phyloP scores from a whole-genome alignment of 2,329 filamentous ascomycete genomes.

The Stachybotrys chartarum region DNA sequence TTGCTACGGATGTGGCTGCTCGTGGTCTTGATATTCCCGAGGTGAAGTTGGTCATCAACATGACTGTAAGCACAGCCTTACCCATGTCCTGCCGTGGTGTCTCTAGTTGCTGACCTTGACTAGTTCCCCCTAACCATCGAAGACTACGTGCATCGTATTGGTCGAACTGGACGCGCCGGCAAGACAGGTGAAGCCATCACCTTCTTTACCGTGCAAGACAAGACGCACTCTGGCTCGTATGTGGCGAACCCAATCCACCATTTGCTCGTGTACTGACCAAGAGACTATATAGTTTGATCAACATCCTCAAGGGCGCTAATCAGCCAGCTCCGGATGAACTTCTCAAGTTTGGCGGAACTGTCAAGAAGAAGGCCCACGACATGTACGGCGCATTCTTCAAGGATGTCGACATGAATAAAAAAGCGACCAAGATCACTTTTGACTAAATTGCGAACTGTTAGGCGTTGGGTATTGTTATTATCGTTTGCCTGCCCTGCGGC shows the following conservation, averaged over 20 bases:
- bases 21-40: slow-evolving; percentile 91
- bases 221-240: slow-evolving; percentile 80
- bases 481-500: slow-evolving; percentile 20
- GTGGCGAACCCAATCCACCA: slow-evolving; percentile 26
- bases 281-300: slow-evolving; percentile 61
- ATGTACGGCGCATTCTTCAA: slow-evolving; percentile 95
- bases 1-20: slow-evolving; percentile 94
- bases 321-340: slow-evolving; percentile 86
- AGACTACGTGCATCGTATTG: slow-evolving; percentile 96
- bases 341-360: slow-evolving; percentile 92
- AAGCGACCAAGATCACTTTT: slow-evolving; percentile 88
- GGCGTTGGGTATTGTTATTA: slow-evolving; percentile 8
- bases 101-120: slow-evolving; percentile 9
- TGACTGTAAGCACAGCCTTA: slow-evolving; percentile 49
- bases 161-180: slow-evolving; percentile 87
- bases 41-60: slow-evolving; percentile 90
- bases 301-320: slow-evolving; percentile 88
- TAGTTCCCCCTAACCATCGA: slow-evolving; percentile 89
- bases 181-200: slow-evolving; percentile 86
- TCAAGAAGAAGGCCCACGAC: slow-evolving; percentile 97
- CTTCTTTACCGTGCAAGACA: slow-evolving; percentile 92
- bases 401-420: slow-evolving; percentile 75
- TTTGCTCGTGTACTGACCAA: slow-evolving; percentile 6
- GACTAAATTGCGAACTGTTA: slow-evolving; percentile 39
- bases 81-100: background rate